Evolutionary conservation across 148 eudicot species (phyloP).

Genomic region (Heliamphora exappendiculata): DNA sequence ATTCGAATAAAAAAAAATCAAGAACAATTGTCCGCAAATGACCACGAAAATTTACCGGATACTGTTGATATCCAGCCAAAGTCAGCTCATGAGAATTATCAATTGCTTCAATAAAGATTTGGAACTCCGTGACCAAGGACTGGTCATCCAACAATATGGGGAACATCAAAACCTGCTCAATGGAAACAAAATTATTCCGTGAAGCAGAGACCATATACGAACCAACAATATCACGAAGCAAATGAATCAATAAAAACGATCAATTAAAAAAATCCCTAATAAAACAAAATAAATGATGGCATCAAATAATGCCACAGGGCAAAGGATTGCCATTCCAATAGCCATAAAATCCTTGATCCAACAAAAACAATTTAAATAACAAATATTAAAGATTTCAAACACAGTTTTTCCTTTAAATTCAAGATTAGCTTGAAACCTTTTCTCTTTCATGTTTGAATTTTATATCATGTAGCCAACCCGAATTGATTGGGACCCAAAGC

Average conservation of each 20-base stretch:
- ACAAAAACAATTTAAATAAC: neutral
- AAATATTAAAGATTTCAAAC: neutral
- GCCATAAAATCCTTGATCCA: neutral
- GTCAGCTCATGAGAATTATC: slow-evolving; percentile 82
- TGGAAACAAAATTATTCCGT: slow-evolving; percentile 7
- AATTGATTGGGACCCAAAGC: too few relatives aligned
- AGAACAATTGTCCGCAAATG: slow-evolving; percentile 3
- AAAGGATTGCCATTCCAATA: neutral
- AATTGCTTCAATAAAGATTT: slow-evolving; percentile 73
- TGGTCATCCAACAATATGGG: slow-evolving; percentile 83
- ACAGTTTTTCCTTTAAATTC: neutral
- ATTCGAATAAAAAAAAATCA: slow-evolving; percentile 7
- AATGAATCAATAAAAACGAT: neutral
- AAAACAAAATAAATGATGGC: neutral
- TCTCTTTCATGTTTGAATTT: neutral
- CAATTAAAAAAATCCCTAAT: neutral
- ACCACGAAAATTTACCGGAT: slow-evolving; percentile 50
- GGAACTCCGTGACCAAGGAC: slow-evolving; percentile 58
- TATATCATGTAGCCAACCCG: too few relatives aligned
- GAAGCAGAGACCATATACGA: neutral
- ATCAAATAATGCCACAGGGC: neutral
- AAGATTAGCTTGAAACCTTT: neutral
- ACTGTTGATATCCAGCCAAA: slow-evolving; percentile 76
- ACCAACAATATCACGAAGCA: neutral
- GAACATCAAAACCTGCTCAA: slow-evolving; percentile 68